Evolutionary conservation across 352 stramenopile genomes (phyloP).

Genomic region (Aphanomyces invadans): DNA sequence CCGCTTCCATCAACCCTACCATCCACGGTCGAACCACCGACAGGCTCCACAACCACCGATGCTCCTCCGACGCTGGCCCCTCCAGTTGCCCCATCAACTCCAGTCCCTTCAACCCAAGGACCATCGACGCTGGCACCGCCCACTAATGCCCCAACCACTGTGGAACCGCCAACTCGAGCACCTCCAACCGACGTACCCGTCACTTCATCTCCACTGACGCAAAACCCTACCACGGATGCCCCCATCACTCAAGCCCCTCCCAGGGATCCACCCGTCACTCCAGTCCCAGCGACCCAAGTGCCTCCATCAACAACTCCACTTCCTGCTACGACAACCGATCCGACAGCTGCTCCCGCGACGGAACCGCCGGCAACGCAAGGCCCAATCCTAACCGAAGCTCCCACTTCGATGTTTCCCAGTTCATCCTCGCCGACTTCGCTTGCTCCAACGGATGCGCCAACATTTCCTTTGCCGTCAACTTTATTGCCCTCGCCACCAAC

Average conservation of each 20-base stretch:
- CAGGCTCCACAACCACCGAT: constrained; percentile 10
- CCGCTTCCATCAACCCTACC: background rate
- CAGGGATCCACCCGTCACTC: background rate
- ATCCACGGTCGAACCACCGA: background rate
- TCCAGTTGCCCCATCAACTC: background rate
- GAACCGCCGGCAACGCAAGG: background rate
- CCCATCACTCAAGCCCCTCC: background rate
- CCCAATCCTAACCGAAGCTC: background rate
- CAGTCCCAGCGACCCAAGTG: background rate
- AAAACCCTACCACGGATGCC: background rate
- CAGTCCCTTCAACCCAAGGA: background rate
- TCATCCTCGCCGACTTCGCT: background rate
- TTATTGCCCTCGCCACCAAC: background rate
- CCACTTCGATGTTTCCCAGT: background rate
- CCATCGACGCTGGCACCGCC: background rate
- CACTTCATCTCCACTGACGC: background rate
- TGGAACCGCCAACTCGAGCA: background rate
- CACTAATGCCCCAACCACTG: background rate
- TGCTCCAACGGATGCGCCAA: background rate
- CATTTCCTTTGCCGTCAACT: background rate
- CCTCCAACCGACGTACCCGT: constrained; percentile 1
- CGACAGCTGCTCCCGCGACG: background rate
- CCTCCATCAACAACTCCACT: background rate
- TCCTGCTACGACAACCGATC: background rate
- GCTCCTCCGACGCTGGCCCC: background rate